A percentile compares a stretch with the other conserved stretches of the same genome.
These are phyloP conservation scores for Diatrype stigma DNA, from an alignment of 2,329 filamentous ascomycete species.

Conservation along the genomic window DNA sequence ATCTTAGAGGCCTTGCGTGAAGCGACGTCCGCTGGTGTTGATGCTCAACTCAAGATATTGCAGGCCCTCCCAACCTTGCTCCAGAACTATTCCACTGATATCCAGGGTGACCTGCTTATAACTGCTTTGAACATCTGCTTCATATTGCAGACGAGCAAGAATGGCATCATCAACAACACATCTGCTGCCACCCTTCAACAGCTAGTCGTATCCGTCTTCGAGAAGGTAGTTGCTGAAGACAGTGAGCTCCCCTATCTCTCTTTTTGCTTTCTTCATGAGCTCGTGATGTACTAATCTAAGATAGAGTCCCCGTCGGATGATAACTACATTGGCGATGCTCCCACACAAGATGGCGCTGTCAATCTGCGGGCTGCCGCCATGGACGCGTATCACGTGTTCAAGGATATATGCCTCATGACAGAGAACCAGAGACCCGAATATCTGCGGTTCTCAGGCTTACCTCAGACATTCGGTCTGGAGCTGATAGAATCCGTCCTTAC, in stretches of 20 bases:
- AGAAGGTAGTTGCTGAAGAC: conserved; percentile 82
- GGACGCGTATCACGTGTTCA: conserved; percentile 84
- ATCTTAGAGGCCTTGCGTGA: conserved; percentile 85
- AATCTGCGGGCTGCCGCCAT: conserved; percentile 71
- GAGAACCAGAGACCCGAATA: conserved; percentile 82
- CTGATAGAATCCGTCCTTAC: conserved; percentile 38
- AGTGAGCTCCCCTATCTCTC: conserved; percentile 46
- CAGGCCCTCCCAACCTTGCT: conserved; percentile 86
- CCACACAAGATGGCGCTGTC: conserved; percentile 59
- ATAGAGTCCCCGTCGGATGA: conserved; percentile 45
- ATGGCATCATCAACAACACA: conserved; percentile 89
- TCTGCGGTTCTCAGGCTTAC: conserved; percentile 71
- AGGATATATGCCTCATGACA: conserved; percentile 83
- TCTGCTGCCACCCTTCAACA: conserved; percentile 96
- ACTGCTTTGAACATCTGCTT: conserved; percentile 87
- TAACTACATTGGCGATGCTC: conserved; percentile 62
- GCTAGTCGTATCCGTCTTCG: conserved; percentile 86
- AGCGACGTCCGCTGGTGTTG: conserved; percentile 73
- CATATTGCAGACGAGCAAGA: conserved; percentile 85
- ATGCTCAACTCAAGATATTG: conserved; percentile 93
- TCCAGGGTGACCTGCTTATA: conserved; percentile 77
- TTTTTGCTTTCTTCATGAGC: background rate
- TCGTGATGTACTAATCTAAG: conserved; percentile 9
- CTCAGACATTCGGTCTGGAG: conserved; percentile 77
- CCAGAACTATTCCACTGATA: conserved; percentile 81